Evolutionary conservation across 2,329 filamentous ascomycete species (phyloP), one percentile per base, ranked within the genome.

Genomic region (Paraconiothyrium sp.): DNA sequence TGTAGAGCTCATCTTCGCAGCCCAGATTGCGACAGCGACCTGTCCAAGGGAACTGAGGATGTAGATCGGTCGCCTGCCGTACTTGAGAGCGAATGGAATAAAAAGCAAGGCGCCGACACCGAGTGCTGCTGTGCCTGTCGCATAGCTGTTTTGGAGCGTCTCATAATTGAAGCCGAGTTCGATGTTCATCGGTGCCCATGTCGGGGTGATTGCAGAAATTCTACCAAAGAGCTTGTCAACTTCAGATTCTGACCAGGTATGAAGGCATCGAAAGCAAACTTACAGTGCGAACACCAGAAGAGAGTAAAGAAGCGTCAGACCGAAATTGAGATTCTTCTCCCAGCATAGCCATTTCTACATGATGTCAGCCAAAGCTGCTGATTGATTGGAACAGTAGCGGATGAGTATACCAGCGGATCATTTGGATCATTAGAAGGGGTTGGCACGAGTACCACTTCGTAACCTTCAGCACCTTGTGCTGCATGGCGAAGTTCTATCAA

Each of bases 51-150:
- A 75, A 65, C 80, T 83, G 56, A 83, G 52, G 20, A 84, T 61
- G 59, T 84, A 85, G 0, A 84, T 63, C 1, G 81, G 80, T 13
- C 83, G 78, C 4, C 82, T 72, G 27, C 83, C 83, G 57, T 77
- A 84, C 49, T 83, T 84, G 54, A 81, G 70, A 2, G 80, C 79
- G 37, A 85, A 80, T 0, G 82, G 82, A 1, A 84, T 78, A 41
- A 84, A 70, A 9, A 84, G 35, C 3, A 84, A 57, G 24, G 75
- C 75, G 1, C 83, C 81, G 5, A 84, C 54, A 14, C 77, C 79
- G 0, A 85, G 68, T 0, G 75, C 74, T 1, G 76, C 83, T 55
- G 75, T 83, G 4, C 78, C 79, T 2, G 79, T 77, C 0, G 83
- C 84, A 57, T 80, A 82, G 3, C 78, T 80, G 56, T 83, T 76